Evolutionary conservation across 2,329 filamentous ascomycete genomes (phyloP).

Genomic region (Magnaporthiopsis incrustans): DNA sequence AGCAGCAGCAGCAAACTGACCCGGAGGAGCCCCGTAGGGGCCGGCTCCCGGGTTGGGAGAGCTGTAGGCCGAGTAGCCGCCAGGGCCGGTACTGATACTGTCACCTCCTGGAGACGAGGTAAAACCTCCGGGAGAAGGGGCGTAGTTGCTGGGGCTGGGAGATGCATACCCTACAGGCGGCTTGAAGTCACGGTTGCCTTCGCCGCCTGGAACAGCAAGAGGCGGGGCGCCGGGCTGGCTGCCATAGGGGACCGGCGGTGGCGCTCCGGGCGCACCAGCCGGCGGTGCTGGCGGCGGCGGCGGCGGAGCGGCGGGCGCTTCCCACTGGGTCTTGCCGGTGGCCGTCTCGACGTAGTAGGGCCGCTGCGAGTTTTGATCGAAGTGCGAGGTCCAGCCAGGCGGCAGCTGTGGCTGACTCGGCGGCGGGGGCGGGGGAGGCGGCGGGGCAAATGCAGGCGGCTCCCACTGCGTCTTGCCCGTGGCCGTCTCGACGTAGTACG

Average conservation of each 20-base stretch:
- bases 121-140: neutral
- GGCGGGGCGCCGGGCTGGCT: conserved; percentile 4
- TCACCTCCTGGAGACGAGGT: neutral
- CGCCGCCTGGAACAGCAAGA: neutral
- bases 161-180: neutral
- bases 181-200: neutral
- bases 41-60: neutral
- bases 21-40: neutral
- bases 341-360: conserved; percentile 47
- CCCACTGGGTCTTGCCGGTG: conserved; percentile 50
- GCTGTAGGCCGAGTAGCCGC: neutral
- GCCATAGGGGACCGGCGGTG: conserved; percentile 3
- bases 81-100: neutral
- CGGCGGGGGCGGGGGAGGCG: conserved; percentile 14
- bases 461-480: conserved; percentile 52
- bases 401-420: neutral
- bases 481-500: conserved; percentile 47
- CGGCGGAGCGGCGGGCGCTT: conserved; percentile 18
- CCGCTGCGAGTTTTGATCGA: conserved; percentile 1
- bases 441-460: neutral
- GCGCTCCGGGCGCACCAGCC: neutral
- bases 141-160: neutral
- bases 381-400: conserved; percentile 7
- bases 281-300: neutral
- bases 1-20: neutral